A percentile compares a stretch with the other conserved stretches of the same genome.
Conservation (phyloP, 2,329 filamentous ascomycete species). For the Cadophora sp. region DNA sequence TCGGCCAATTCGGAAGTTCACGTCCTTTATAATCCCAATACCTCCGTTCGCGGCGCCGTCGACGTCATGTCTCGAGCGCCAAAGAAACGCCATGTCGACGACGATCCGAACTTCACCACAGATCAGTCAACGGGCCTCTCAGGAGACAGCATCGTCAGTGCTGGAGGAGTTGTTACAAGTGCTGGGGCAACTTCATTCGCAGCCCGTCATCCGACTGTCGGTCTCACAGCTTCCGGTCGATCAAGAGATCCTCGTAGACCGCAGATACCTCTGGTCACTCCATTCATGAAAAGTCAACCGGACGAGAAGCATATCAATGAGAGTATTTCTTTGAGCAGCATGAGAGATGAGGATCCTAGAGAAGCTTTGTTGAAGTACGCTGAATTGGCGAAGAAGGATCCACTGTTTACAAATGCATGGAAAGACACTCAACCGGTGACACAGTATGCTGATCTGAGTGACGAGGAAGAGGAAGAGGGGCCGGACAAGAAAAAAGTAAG, state of each 20-base stretch:
- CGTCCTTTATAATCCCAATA: slow-evolving; percentile 87
- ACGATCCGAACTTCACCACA: slow-evolving; percentile 86
- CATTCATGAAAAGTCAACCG: slow-evolving; percentile 88
- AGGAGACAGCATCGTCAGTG: slow-evolving; percentile 79
- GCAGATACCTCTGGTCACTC: slow-evolving; percentile 83
- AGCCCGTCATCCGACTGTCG: slow-evolving; percentile 70
- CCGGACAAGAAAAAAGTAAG: slow-evolving; percentile 71
- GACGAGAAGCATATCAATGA: slow-evolving; percentile 89
- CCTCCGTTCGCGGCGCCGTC: slow-evolving; percentile 81
- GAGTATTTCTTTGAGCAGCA: slow-evolving; percentile 86
- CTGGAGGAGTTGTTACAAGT: slow-evolving; percentile 66
- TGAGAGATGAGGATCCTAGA: slow-evolving; percentile 95
- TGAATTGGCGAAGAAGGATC: slow-evolving; percentile 89
- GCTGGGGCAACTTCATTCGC: slow-evolving; percentile 54
- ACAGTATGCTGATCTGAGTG: slow-evolving; percentile 88
- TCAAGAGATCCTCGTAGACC: slow-evolving; percentile 82
- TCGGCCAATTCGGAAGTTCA: slow-evolving; percentile 91
- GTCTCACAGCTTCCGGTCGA: slow-evolving; percentile 79
- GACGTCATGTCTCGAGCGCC: slow-evolving; percentile 92
- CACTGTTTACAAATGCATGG: slow-evolving; percentile 94
- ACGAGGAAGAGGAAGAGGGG: slow-evolving; percentile 74
- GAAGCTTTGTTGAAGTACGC: slow-evolving; percentile 96
- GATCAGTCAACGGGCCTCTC: slow-evolving; percentile 83
- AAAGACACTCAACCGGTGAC: slow-evolving; percentile 89
- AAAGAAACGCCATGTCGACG: slow-evolving; percentile 94